Conservation (phyloP, 768 basidiomycete genomes). For the Mycena polygramma region DNA sequence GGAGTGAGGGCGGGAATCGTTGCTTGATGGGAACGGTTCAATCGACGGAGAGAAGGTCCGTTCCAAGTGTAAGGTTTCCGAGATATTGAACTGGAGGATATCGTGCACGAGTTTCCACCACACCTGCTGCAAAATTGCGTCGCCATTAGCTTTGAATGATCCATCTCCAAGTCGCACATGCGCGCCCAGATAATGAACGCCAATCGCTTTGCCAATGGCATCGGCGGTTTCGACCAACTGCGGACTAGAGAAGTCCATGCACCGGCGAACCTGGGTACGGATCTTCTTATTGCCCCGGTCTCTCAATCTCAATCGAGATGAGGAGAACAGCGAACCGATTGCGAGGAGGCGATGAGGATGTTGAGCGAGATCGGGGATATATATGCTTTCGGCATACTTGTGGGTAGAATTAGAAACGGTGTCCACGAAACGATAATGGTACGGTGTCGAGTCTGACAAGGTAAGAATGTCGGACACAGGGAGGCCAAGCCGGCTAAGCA, state of each 20-base stretch:
- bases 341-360: conserved; percentile 68
- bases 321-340: conserved; percentile 83
- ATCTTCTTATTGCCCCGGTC: conserved; percentile 53
- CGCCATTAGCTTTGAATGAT: conserved; percentile 60
- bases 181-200: conserved; percentile 67
- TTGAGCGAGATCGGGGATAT: conserved; percentile 57
- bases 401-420: conserved; percentile 45
- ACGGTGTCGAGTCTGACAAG: conserved; percentile 68
- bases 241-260: conserved; percentile 71
- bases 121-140: conserved; percentile 57
- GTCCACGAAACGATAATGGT: conserved; percentile 77
- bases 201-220: conserved; percentile 58
- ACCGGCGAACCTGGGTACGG: conserved; percentile 62
- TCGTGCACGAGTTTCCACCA: conserved; percentile 72
- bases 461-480: conserved; percentile 54
- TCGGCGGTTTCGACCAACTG: conserved; percentile 58
- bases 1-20: conserved; percentile 36
- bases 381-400: conserved; percentile 60
- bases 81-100: conserved; percentile 56
- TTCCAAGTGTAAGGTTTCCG: conserved; percentile 52
- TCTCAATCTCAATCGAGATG: conserved; percentile 72
- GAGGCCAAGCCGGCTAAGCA: conserved; percentile 57
- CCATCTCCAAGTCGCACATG: conserved; percentile 83
- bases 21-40: conserved; percentile 13
- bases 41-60: conserved; percentile 30